phyloP scores from a whole-genome alignment of 139 green algal species.

The Spirogloea muscicola region DNA sequence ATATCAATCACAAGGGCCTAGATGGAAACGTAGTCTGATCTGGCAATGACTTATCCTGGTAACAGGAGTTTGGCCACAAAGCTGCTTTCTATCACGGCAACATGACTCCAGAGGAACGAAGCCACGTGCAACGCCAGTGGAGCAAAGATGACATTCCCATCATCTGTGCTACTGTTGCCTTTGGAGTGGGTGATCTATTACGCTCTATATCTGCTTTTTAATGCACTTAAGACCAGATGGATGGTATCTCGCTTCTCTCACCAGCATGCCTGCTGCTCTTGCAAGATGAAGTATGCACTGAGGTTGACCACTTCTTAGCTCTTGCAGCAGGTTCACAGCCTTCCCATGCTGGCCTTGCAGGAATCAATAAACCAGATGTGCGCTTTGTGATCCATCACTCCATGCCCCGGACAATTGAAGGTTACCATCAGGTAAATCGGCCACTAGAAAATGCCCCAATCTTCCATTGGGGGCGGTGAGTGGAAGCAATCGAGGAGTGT shows the following conservation, averaged over 20 bases:
- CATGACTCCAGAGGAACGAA: constrained; percentile 27
- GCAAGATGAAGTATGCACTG: no score
- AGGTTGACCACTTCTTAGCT: no score
- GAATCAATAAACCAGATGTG: constrained; percentile 63
- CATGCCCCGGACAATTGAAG: constrained; percentile 53
- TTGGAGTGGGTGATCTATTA: constrained; percentile 73
- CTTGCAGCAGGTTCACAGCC: no score
- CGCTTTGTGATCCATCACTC: constrained; percentile 58
- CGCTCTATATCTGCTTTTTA: no score
- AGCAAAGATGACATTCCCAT: constrained; percentile 54
- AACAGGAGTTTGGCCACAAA: constrained; percentile 38
- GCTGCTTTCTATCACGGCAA: constrained; percentile 47
- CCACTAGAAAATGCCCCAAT: no score
- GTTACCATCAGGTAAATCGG: constrained; percentile 60
- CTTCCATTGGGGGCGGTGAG: no score
- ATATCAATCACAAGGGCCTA: no score
- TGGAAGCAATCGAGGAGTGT: no score
- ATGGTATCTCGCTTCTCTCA: no score
- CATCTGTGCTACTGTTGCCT: constrained; percentile 80
- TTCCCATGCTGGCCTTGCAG: constrained; percentile 20
- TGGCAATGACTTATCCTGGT: background rate
- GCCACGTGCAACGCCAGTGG: constrained; percentile 42
- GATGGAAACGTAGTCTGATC: no score
- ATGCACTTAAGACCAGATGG: no score
- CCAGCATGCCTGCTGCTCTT: no score